Percentiles rank a stretch among this genome's conserved stretches.
phyloP scores from a whole-genome alignment of 176 grass and related monocot species.

The Oryza officinalis region DNA sequence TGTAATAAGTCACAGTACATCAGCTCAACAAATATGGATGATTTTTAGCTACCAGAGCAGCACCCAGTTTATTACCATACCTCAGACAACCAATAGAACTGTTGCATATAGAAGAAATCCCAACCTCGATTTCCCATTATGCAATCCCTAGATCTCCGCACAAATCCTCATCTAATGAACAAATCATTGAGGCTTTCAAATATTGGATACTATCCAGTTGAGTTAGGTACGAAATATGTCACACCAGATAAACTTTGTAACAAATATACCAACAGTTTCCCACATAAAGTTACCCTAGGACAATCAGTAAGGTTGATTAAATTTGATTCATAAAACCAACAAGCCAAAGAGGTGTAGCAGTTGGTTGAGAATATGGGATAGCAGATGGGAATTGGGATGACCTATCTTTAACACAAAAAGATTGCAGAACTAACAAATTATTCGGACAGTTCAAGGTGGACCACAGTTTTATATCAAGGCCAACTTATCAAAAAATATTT shows the following conservation, averaged over 20 bases:
- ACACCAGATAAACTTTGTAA: constrained; percentile 3
- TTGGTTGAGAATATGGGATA: neutral
- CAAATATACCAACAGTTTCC: neutral
- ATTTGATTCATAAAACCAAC: neutral
- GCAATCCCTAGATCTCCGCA: constrained; percentile 58
- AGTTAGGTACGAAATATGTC: constrained; percentile 18
- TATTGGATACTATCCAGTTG: constrained; percentile 14
- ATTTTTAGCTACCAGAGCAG: constrained; percentile 39
- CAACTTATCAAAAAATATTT: neutral
- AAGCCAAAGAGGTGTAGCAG: neutral
- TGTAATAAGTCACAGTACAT: constrained; percentile 44
- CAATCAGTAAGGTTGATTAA: constrained; percentile 1
- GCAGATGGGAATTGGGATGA: neutral
- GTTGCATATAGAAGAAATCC: constrained; percentile 48
- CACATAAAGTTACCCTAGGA: neutral
- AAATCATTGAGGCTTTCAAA: constrained; percentile 46
- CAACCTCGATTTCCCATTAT: constrained; percentile 47
- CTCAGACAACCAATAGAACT: constrained; percentile 48
- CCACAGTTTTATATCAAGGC: neutral
- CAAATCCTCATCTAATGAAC: constrained; percentile 52
- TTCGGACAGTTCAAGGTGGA: constrained; percentile 1
- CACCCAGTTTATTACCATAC: constrained; percentile 52
- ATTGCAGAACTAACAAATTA: neutral
- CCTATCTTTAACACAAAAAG: constrained; percentile 19
- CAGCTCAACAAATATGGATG: constrained; percentile 30